Percentiles rank a stretch among this genome's conserved stretches.
These are phyloP conservation scores for Ascoidea rubescens DNA, from an alignment of 805 yeast genomes.

Conservation along the genomic window DNA sequence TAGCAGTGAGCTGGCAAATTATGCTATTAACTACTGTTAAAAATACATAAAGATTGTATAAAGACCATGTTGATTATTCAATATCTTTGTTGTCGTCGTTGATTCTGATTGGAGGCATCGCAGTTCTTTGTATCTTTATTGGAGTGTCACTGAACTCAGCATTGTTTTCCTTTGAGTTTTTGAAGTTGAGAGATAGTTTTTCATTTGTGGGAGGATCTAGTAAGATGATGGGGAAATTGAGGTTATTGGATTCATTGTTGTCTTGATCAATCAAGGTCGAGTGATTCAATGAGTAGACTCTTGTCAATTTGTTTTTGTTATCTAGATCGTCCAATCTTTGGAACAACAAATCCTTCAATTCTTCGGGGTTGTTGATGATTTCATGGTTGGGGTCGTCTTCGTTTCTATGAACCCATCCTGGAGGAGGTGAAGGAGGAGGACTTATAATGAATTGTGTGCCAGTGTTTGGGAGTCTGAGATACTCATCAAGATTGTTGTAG, in stretches of 20 bases:
- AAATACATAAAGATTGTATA: too few species aligned
- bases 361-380: constrained; percentile 8
- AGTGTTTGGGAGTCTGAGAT: constrained; percentile 6
- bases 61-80: too few species aligned
- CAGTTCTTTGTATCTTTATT: neutral
- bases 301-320: too few species aligned
- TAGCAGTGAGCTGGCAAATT: too few species aligned
- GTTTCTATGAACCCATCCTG: constrained; percentile 7
- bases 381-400: constrained; percentile 10
- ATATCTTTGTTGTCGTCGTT: too few species aligned
- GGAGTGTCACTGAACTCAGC: neutral
- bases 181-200: too few species aligned
- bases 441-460: constrained; percentile 11
- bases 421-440: constrained; percentile 12
- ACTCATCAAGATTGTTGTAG: constrained; percentile 8
- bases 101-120: neutral
- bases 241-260: neutral
- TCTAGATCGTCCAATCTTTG: neutral
- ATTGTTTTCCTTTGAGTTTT: too few species aligned
- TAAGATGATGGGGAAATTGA: neutral
- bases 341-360: constrained; percentile 8
- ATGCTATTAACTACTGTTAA: too few species aligned
- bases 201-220: neutral
- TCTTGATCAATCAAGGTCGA: neutral
- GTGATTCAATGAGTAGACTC: neutral